phyloP scores from a whole-genome alignment of 2,329 filamentous ascomycete species.

The Trichoderma pleuroti region DNA sequence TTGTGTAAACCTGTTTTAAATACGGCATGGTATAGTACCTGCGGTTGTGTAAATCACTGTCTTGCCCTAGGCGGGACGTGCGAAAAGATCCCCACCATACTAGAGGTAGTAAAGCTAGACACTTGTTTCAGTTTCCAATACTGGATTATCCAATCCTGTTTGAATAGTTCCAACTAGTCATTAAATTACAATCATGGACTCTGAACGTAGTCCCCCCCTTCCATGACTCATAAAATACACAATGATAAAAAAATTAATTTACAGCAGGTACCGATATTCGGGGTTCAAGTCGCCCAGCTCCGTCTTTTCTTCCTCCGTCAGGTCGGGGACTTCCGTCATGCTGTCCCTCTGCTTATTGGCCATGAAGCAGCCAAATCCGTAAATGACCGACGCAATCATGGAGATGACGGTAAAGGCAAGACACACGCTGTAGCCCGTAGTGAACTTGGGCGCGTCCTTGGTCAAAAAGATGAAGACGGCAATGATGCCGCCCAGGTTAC shows the following conservation, averaged over 20 bases:
- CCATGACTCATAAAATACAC: neutral
- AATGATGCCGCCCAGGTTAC: constrained; percentile 77
- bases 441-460: constrained; percentile 66
- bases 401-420: constrained; percentile 70
- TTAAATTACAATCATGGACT: neutral
- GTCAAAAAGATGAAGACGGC: constrained; percentile 66
- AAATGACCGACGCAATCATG: constrained; percentile 56
- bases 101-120: no score
- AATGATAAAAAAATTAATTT: constrained; percentile 19
- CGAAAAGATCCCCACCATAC: no score
- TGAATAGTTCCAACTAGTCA: neutral
- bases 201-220: neutral
- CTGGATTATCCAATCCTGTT: neutral
- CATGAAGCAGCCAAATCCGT: constrained; percentile 54
- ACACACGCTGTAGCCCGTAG: constrained; percentile 72
- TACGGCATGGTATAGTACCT: no score
- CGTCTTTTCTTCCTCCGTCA: constrained; percentile 61
- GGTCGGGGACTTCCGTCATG: constrained; percentile 34
- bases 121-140: no score
- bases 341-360: constrained; percentile 61
- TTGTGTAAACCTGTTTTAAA: no score
- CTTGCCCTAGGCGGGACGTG: no score
- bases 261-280: constrained; percentile 58
- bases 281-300: constrained; percentile 58
- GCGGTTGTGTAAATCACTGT: no score